phyloP scores from a whole-genome alignment of 192 early-diverging fungal genomes.

The Entomortierella parvispora region DNA sequence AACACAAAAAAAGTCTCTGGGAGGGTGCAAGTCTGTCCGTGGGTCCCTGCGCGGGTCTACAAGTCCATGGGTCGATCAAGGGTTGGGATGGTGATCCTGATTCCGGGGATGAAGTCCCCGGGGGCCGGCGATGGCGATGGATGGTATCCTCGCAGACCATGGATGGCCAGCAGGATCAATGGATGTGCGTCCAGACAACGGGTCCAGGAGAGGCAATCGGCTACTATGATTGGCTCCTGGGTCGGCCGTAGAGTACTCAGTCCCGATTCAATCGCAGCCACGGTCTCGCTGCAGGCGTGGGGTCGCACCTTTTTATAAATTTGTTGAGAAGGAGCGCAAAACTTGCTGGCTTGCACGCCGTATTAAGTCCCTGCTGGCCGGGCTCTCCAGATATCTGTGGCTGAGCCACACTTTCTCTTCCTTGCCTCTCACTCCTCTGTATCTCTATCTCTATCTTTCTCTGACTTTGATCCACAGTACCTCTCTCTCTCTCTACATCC shows the following conservation, averaged over 20 bases:
- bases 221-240: conserved; percentile 31
- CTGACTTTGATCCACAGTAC: not conserved
- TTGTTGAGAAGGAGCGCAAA: too few species aligned
- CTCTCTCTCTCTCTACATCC: too few species aligned
- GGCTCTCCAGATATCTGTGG: too few species aligned
- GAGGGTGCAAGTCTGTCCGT: too few species aligned
- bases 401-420: too few species aligned
- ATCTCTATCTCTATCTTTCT: not conserved
- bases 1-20: too few species aligned
- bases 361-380: too few species aligned
- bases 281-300: not conserved
- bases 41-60: too few species aligned
- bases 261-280: not conserved
- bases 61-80: too few species aligned
- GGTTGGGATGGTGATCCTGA: not conserved
- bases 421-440: too few species aligned
- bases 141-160: conserved; percentile 10
- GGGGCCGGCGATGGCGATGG: conserved; percentile 15
- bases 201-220: not conserved
- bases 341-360: too few species aligned
- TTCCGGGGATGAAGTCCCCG: not conserved
- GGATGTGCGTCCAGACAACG: not conserved
- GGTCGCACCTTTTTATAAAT: conserved; percentile 39
- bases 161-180: conserved; percentile 12
- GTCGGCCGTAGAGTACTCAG: conserved; percentile 13